Evolutionary conservation across 257 asterid species (phyloP).

Genomic region (Osmanthus fragrans): DNA sequence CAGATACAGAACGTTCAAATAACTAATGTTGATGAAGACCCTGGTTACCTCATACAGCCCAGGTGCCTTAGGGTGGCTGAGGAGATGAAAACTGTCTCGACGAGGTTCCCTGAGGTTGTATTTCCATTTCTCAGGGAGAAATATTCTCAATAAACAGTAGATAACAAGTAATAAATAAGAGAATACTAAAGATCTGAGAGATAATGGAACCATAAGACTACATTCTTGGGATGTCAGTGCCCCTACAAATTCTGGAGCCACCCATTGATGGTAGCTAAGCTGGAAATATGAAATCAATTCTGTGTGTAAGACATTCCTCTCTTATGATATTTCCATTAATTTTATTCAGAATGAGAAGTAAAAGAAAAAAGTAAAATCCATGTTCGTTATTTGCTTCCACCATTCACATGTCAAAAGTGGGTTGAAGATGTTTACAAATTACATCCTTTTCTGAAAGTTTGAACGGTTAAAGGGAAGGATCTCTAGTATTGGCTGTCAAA

Average conservation of each 20-base stretch:
- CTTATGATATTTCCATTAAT: no score
- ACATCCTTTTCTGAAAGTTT: no score
- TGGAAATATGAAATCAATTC: not conserved
- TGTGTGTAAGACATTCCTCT: not conserved
- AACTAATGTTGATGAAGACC: no score
- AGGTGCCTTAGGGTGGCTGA: not conserved
- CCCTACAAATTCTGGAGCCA: not conserved
- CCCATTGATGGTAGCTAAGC: not conserved
- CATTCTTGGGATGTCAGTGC: not conserved
- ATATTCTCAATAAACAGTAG: not conserved
- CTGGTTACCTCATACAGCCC: no score
- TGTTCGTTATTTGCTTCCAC: not conserved
- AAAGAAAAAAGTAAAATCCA: not conserved
- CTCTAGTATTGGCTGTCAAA: no score
- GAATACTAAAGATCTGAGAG: no score
- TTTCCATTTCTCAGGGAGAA: not conserved
- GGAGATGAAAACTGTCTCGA: not conserved
- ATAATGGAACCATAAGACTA: not conserved
- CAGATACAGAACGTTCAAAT: no score
- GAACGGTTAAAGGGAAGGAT: no score
- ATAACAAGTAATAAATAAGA: not conserved
- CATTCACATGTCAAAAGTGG: not conserved
- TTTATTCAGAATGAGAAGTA: not conserved
- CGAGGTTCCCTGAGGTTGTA: not conserved
- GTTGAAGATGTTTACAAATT: not conserved